A percentile compares a stretch with the other conserved stretches of the same genome.
Conservation (phyloP, 805 yeast genomes). For the Nakazawaea molendinolei region DNA sequence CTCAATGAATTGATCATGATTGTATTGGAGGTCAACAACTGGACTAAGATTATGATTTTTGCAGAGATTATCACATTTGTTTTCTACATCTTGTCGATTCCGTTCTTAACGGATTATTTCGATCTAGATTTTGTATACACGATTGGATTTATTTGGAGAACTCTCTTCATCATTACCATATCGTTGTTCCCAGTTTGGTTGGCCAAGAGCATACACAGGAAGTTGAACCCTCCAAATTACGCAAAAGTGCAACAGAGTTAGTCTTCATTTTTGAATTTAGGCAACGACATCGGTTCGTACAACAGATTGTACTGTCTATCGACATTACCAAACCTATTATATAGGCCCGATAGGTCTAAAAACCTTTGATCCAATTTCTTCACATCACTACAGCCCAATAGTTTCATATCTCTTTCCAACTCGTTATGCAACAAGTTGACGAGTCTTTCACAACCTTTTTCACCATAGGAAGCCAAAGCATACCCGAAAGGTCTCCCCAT, state of each 20-base stretch:
- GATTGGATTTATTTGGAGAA: slow-evolving; percentile 62
- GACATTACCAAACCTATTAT: slow-evolving; percentile 26
- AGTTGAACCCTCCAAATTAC: slow-evolving; percentile 86
- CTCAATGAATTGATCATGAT: slow-evolving; percentile 91
- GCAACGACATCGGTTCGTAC: slow-evolving; percentile 50
- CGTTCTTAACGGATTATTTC: slow-evolving; percentile 83
- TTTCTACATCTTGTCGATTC: slow-evolving; percentile 67
- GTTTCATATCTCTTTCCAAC: slow-evolving; percentile 21
- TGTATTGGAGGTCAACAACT: slow-evolving; percentile 83
- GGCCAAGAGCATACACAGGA: slow-evolving; percentile 66
- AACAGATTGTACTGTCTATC: slow-evolving; percentile 50
- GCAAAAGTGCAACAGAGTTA: slow-evolving; percentile 88
- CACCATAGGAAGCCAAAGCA: slow-evolving; percentile 49
- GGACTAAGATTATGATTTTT: slow-evolving; percentile 74
- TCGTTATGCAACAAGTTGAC: slow-evolving; percentile 22
- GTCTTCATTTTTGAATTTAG: slow-evolving; percentile 33
- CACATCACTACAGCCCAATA: slow-evolving; percentile 24
- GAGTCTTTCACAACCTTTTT: slow-evolving; percentile 23
- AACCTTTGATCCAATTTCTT: slow-evolving; percentile 23
- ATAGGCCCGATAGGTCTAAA: slow-evolving; percentile 21
- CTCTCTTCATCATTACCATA: slow-evolving; percentile 52
- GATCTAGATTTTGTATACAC: slow-evolving; percentile 58
- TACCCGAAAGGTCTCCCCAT: slow-evolving; percentile 24
- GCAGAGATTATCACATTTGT: slow-evolving; percentile 66
- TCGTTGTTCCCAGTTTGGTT: slow-evolving; percentile 90